Percentiles rank a stretch among this genome's conserved stretches.
Conservation (phyloP, 441 rosid genomes). For the Aleurites moluccanus region DNA sequence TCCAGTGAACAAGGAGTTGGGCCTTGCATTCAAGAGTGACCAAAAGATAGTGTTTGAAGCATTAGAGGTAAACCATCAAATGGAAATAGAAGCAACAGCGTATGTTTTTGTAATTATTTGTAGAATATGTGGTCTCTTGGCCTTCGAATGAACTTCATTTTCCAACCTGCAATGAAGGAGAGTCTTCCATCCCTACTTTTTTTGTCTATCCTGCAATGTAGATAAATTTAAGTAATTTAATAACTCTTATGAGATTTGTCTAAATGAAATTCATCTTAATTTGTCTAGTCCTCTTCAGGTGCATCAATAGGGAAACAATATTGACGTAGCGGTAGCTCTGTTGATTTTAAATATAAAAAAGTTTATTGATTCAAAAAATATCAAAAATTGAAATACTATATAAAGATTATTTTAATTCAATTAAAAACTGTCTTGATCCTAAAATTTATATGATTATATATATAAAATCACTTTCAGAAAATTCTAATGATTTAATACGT, state of each 20-base stretch:
- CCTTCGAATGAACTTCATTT: not conserved
- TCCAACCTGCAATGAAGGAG: not conserved
- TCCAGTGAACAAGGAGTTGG: conserved; percentile 67
- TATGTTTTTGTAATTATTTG: not conserved
- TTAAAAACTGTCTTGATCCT: too few relatives aligned
- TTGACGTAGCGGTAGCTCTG: too few relatives aligned
- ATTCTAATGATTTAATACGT: too few relatives aligned
- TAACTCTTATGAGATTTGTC: not conserved
- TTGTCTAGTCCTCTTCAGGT: conserved; percentile 25
- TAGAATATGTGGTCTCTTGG: not conserved
- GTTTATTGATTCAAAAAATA: too few relatives aligned
- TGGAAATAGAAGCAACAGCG: not conserved
- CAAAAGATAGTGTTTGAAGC: conserved; percentile 70
- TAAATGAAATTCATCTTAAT: not conserved
- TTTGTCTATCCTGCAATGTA: not conserved
- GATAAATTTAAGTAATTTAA: not conserved
- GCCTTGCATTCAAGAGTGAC: conserved; percentile 63
- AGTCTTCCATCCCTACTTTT: not conserved
- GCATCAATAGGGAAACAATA: conserved; percentile 55
- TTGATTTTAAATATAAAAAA: too few relatives aligned
- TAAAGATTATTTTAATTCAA: too few relatives aligned
- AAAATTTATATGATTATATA: too few relatives aligned
- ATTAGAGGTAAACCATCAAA: conserved; percentile 46
- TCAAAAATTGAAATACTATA: too few relatives aligned
- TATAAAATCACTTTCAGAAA: too few relatives aligned